Conservation (phyloP, 208 protist species). For the Leishmania gerbilli region DNA sequence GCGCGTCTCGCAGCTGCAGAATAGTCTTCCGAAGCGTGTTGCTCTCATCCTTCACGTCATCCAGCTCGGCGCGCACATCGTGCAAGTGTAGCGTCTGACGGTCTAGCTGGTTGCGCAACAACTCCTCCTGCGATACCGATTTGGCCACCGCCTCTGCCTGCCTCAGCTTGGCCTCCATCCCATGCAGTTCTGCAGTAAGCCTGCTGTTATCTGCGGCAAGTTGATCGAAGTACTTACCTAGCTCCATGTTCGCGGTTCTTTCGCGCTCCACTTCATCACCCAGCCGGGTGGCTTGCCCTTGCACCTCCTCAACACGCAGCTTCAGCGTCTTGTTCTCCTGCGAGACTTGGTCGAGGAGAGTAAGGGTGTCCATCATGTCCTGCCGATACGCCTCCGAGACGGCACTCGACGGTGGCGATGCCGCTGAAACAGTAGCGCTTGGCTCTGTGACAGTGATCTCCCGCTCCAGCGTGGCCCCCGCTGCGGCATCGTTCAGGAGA, state of each 20-base stretch:
- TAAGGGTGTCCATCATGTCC: constrained; percentile 31
- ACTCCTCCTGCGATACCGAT: constrained; percentile 33
- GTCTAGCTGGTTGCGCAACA: constrained; percentile 38
- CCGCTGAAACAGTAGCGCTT: background rate
- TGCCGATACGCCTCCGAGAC: constrained; percentile 15
- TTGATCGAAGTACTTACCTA: constrained; percentile 38
- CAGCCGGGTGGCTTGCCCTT: background rate
- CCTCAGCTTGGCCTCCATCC: constrained; percentile 15
- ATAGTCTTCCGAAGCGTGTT: constrained; percentile 37
- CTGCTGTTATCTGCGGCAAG: constrained; percentile 42
- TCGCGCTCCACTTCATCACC: constrained; percentile 11
- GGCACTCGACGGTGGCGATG: background rate
- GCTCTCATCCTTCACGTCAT: constrained; percentile 32
- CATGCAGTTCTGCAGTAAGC: constrained; percentile 25
- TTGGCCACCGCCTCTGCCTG: constrained; percentile 6
- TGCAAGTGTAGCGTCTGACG: constrained; percentile 40
- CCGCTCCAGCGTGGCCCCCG: constrained; percentile 24
- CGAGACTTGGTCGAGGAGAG: constrained; percentile 24
- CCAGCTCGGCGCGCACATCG: constrained; percentile 41
- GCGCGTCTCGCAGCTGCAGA: constrained; percentile 37
- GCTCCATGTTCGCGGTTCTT: constrained; percentile 21
- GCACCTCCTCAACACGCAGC: background rate
- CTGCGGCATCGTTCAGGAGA: constrained; percentile 31
- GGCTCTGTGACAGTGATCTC: background rate
- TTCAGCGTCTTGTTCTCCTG: constrained; percentile 33